phyloP scores from a whole-genome alignment of 2,329 filamentous ascomycete species.

The Verticillium zaregamsianum region DNA sequence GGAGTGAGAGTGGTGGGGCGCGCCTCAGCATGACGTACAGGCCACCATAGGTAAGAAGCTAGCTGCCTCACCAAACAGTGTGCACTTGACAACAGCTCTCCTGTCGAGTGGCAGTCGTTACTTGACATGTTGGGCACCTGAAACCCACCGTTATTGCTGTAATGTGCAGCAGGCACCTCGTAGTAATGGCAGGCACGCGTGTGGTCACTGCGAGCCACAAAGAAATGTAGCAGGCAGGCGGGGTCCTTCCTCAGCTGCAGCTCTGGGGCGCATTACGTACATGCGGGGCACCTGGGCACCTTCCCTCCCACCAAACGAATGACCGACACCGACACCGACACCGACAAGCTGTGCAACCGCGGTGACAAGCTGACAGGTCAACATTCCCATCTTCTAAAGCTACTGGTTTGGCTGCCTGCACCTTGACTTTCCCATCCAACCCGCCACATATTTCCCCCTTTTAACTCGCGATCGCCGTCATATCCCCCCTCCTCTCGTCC shows the following conservation, averaged over 20 bases:
- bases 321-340: neutral
- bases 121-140: no score
- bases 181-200: no score
- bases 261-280: slow-evolving; percentile 1
- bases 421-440: neutral
- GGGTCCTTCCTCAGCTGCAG: neutral
- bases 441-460: neutral
- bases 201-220: no score
- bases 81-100: no score
- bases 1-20: no score
- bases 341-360: neutral
- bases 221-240: neutral
- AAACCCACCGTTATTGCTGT: no score
- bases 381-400: neutral
- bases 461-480: neutral
- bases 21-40: no score
- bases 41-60: no score
- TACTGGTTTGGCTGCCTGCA: neutral
- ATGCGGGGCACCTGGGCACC: neutral
- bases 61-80: no score
- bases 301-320: neutral
- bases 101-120: no score
- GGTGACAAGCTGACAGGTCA: neutral
- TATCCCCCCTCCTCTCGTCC: neutral
- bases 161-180: no score